Evolutionary conservation across 2,329 filamentous ascomycete genomes (phyloP), one percentile per base, ranked within the genome.

Genomic region (Xylariaceae sp.): DNA sequence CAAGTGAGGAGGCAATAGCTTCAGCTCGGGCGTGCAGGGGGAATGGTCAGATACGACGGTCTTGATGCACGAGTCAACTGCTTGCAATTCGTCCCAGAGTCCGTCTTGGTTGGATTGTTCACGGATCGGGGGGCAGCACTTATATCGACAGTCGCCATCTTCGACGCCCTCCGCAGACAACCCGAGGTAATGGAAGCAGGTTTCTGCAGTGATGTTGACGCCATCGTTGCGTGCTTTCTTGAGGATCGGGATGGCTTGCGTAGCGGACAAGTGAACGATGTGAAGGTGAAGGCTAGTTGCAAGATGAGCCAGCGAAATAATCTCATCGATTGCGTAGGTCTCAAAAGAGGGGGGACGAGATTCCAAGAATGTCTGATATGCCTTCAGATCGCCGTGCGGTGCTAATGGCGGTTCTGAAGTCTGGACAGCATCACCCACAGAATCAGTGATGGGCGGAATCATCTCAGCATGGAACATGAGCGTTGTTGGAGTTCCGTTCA

Each of bases 381-480:
- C 77, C 48, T 86, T 86, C 22, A 92, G 75, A 11, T 87, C 83
- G 14, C 90, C 90, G 28, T 80, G 78, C 4, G 89, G 89, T 1
- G 81, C 82, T 6, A 88, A 73, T 0, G 89, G 88, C 16, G 89
- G 83, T 6, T 81, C 76, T 0, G 88, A 89, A 22, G 74, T 72
- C 63, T 89, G 87, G 4, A 90, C 84, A 22, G 84, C 83, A 68
- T 94, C 90, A 48, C 89, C 88, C 2, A 92, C 88, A 0, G 89
- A 91, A 60, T 84, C 83, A 45, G 88, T 74, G 60, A 92, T 88
- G 16, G 90, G 89, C n/a, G 93, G 91, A 12, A 95, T 86, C 91
- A 97, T 97, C 72, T 99, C 94, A 51, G 94, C 94, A 68, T 99
- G 94, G 75, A 99, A 99, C 93, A 99, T 97, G 63, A 97, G 84